Evolutionary conservation across 352 stramenopile genomes (phyloP).

Genomic region (Phytophthora kernoviae): DNA sequence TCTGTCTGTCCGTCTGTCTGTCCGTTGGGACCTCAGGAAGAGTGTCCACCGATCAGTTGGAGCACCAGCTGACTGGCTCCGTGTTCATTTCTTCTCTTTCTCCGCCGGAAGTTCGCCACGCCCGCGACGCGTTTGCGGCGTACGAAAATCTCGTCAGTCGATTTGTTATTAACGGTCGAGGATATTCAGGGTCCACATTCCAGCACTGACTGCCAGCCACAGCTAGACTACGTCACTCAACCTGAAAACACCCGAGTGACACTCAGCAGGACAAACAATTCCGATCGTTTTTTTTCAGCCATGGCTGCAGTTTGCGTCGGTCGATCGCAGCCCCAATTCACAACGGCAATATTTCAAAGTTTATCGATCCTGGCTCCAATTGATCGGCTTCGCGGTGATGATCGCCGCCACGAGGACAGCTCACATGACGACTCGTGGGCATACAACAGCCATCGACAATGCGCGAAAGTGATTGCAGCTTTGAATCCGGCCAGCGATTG

Average conservation of each 20-base stretch:
- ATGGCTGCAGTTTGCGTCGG: not conserved
- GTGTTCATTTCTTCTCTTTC: slow-evolving; percentile 48
- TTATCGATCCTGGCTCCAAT: not conserved
- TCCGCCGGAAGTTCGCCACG: slow-evolving; percentile 24
- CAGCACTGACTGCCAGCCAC: too few species aligned
- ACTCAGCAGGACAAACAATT: too few species aligned
- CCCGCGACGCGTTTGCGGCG: slow-evolving; percentile 1
- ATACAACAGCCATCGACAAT: not conserved
- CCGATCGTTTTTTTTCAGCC: not conserved
- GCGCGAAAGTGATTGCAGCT: not conserved
- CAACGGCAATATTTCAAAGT: not conserved
- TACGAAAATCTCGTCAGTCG: not conserved
- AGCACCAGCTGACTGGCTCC: slow-evolving; percentile 43
- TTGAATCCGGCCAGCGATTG: slow-evolving; percentile 30
- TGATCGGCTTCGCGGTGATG: not conserved
- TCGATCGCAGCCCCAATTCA: not conserved
- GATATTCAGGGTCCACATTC: too few species aligned
- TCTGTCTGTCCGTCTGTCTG: slow-evolving; percentile 21
- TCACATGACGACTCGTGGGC: not conserved
- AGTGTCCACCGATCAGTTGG: slow-evolving; percentile 40
- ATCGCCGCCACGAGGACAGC: not conserved
- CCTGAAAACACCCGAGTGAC: too few species aligned
- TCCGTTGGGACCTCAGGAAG: slow-evolving; percentile 19
- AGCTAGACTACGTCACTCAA: too few species aligned
- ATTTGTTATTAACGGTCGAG: too few species aligned